Conservation (phyloP, 2,329 filamentous ascomycete genomes). For the Claviceps arundinis region DNA sequence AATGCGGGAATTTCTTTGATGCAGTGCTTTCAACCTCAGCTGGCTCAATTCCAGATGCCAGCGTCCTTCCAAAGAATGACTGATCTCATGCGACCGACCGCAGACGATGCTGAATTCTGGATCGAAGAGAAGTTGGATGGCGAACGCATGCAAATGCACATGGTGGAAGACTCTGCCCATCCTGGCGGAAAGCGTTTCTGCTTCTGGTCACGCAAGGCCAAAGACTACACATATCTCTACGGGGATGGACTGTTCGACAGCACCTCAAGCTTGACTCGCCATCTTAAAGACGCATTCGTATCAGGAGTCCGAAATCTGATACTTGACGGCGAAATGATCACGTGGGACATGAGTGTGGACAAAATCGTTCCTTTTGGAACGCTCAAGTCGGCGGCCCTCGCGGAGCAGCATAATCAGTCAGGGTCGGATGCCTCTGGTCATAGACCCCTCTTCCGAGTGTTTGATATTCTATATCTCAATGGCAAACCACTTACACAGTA, state of each 20-base stretch:
- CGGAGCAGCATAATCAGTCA: slow-evolving; percentile 52
- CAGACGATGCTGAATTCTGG: slow-evolving; percentile 73
- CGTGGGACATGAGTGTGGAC: slow-evolving; percentile 81
- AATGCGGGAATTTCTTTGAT: slow-evolving; percentile 67
- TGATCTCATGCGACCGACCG: slow-evolving; percentile 47
- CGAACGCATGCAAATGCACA: slow-evolving; percentile 93
- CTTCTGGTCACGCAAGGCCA: slow-evolving; percentile 94
- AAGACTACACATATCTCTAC: slow-evolving; percentile 92
- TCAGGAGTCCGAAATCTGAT: slow-evolving; percentile 73
- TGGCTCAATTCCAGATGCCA: slow-evolving; percentile 82
- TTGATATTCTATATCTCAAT: slow-evolving; percentile 86
- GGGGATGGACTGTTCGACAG: slow-evolving; percentile 63
- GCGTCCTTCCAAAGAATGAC: slow-evolving; percentile 68
- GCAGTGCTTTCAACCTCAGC: slow-evolving; percentile 92
- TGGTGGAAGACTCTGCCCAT: slow-evolving; percentile 55
- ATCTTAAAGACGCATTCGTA: slow-evolving; percentile 65
- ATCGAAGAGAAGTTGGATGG: slow-evolving; percentile 97
- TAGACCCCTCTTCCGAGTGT: slow-evolving; percentile 70
- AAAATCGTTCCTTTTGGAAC: slow-evolving; percentile 83
- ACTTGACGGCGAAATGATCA: slow-evolving; percentile 96
- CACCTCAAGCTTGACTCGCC: slow-evolving; percentile 64
- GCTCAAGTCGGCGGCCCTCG: slow-evolving; percentile 77
- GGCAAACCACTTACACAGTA: slow-evolving; percentile 67
- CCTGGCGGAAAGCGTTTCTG: slow-evolving; percentile 61
- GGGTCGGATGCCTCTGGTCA: slow-evolving; percentile 36